These are phyloP conservation scores for Neoascochyta sp. DNA, from an alignment of 2,329 filamentous ascomycete genomes.

Conservation along the genomic window DNA sequence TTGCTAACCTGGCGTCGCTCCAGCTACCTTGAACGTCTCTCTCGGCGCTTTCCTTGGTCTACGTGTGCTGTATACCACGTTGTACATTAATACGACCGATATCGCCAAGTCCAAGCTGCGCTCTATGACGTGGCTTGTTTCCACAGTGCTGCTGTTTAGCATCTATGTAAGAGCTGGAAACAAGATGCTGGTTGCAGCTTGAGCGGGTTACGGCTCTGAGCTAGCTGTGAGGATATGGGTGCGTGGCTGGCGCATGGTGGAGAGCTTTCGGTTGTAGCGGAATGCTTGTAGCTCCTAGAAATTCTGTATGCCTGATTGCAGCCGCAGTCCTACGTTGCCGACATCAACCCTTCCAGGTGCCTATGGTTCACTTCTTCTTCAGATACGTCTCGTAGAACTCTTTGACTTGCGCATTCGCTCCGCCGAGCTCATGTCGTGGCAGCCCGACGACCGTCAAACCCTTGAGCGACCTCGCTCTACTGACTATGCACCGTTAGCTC, in stretches of 20 bases:
- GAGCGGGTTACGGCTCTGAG: too few species aligned
- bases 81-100: conserved; percentile 20
- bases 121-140: conserved; percentile 12
- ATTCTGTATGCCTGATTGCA: too few species aligned
- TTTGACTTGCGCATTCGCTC: conserved; percentile 34
- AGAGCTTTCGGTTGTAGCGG: too few species aligned
- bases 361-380: conserved; percentile 3
- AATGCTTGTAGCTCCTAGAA: too few species aligned
- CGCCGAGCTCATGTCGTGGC: conserved; percentile 16
- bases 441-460: conserved; percentile 46
- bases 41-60: conserved; percentile 14
- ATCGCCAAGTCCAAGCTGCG: conserved; percentile 16
- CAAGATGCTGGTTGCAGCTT: conserved; percentile 3
- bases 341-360: too few species aligned
- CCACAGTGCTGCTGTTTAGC: conserved; percentile 9
- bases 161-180: conserved; percentile 24
- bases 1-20: not conserved
- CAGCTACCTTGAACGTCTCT: conserved; percentile 21
- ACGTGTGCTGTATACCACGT: conserved; percentile 17
- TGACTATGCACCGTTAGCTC: conserved; percentile 38
- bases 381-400: conserved; percentile 25
- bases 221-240: too few species aligned
- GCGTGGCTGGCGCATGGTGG: too few species aligned
- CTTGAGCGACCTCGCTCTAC: conserved; percentile 50
- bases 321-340: too few species aligned